Evolutionary conservation across 805 yeast genomes (phyloP), one percentile per base, ranked within the genome.

Genomic region (Metschnikowia borealis): DNA sequence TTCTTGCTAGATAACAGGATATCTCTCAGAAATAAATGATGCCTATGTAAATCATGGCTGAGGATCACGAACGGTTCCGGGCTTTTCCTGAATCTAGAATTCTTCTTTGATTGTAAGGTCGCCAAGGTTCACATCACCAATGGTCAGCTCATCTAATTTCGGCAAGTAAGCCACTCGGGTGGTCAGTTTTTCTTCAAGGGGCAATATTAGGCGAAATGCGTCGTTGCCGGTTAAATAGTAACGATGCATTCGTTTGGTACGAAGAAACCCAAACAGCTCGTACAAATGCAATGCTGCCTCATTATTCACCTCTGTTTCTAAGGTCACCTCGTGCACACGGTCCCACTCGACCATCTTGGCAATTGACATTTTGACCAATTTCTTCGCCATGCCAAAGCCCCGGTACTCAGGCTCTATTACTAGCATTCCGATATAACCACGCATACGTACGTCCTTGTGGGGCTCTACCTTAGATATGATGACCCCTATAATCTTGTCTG

Each of bases 391-490:
- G 1, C 97, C 96, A 40, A 70, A 72, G 2, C 95, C 91, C 49
- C 99, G 73, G 63, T 77, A 83, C 14, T 68, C 63, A 36, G 82
- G 81, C 46, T 84, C 83, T 11, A 92, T 96, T 0, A 95, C 96
- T 48, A 94, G 70, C 99, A 94, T 94, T 2, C 97, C 99, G 29
- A 94, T 91, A 62, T 94, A 94, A 0, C 99, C 99, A 53, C 99
- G 76, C 57, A 75, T 63, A 52, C 96, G 74, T 10, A 81, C 84
- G 20, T 78, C 75, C 52, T 92, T 76, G 67, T 92, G 97, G 1
- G 79, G 73, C 55, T 87, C 96, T 11, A 83, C 80, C 60, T 90
- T 89, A 47, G 95, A 84, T 6, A 94, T 87, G 6, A 92, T 83
- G 36, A 86, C 88, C 3, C 97, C 99, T n/a, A 91, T 73, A 2